Base-by-base conservation (phyloP, 2,329 filamentous ascomycete genomes). In the Fusarium longipes region DNA sequence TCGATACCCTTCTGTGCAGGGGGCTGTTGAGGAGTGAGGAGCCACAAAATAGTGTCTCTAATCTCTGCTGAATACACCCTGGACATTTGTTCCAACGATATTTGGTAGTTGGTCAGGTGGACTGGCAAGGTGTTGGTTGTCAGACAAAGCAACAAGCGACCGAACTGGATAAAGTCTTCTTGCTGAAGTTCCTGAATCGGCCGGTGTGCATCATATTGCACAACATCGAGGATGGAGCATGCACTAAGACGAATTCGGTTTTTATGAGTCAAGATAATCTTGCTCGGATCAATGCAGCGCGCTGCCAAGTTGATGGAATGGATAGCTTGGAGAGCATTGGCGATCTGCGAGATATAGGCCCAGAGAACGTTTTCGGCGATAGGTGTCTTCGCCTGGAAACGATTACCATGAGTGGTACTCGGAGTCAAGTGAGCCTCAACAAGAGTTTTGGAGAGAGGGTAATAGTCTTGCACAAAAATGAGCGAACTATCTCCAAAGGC, bases 401-500 rank as follows among this genome's bases (percentile, higher is more conserved):
- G 82, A 76, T 57, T 84, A 77, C 77, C 78, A 76, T 79, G 78
- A 68, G 76, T 77, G 74, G 75, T 58, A 17, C 60, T 74, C 14
- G 77, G 52, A 22, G 82, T 72, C 65, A 93, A 89, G 73, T 97
- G 92, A 72, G 92, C 88, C 74, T 98, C 95, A 32, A 91, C 88
- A 24, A 99, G 85, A 0, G 95, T 97, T 78, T 96, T 96, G 4
- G 95, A 93, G 20, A 96, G 84, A 2, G 96, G 95, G 74, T 96
- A 92, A 75, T 97, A 99, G 77, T 97, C 93, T 64, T 93, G 96
- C 24, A 97, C 93, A 73, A 99, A 91, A 47, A 99, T 91, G 54
- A 99, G 85, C 5, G 96, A 98, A 78, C 93, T 97, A 77, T 98
- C 96, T 55, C 93, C 93, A 77, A 99, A 99, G 25, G 91, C 92